These are phyloP conservation scores for Colletotrichum nymphaeae DNA, from an alignment of 2,329 filamentous ascomycete genomes.

Conservation along the genomic window DNA sequence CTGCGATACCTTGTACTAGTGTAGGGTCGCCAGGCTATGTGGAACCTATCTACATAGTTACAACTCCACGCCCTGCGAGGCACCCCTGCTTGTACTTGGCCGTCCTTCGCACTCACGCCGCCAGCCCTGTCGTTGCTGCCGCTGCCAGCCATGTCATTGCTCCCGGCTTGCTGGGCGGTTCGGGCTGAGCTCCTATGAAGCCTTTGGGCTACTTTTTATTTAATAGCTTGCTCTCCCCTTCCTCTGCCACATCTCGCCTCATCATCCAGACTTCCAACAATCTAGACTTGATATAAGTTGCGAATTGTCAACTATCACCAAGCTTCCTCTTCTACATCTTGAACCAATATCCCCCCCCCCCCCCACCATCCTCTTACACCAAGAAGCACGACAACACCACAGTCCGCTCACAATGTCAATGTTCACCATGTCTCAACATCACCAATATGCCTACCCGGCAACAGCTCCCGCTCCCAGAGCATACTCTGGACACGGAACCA, in stretches of 20 bases:
- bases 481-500: slow-evolving; percentile 80
- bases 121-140: slow-evolving; percentile 31
- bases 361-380: not conserved
- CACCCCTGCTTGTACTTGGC: not conserved
- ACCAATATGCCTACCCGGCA: slow-evolving; percentile 52
- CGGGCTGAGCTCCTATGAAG: slow-evolving; percentile 19
- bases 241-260: slow-evolving; percentile 1
- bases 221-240: slow-evolving; percentile 31
- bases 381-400: not conserved
- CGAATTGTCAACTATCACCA: not conserved
- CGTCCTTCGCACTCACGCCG: slow-evolving; percentile 2
- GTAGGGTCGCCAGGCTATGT: slow-evolving; percentile 8
- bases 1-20: not conserved
- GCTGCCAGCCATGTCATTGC: slow-evolving; percentile 21
- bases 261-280: slow-evolving; percentile 1
- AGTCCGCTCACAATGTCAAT: slow-evolving; percentile 43
- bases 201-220: slow-evolving; percentile 30
- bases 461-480: slow-evolving; percentile 67
- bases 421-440: slow-evolving; percentile 57
- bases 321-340: slow-evolving; percentile 1
- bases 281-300: not conserved
- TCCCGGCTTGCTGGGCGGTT: slow-evolving; percentile 20
- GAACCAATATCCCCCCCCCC: not conserved
- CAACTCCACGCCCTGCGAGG: slow-evolving; percentile 12
- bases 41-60: slow-evolving; percentile 1